phyloP scores from a whole-genome alignment of 306 rosid species.

The Inga laurina region DNA sequence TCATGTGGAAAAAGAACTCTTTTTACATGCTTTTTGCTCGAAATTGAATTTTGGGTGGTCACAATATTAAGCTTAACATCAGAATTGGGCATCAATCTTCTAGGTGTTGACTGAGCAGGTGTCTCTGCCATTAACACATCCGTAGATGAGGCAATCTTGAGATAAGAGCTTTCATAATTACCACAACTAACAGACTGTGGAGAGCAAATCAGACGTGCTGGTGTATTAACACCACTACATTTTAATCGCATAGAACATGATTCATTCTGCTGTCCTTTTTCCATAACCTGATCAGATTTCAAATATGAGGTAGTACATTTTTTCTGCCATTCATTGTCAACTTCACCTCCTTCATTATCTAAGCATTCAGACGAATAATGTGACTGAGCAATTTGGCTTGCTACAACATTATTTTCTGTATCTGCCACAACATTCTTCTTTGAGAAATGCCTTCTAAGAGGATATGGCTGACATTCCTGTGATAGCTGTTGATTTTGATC shows the following conservation, averaged over 20 bases:
- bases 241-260: conserved; percentile 27
- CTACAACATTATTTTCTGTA: conserved; percentile 31
- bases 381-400: conserved; percentile 28
- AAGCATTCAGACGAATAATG: conserved; percentile 31
- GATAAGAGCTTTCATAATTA: conserved; percentile 44
- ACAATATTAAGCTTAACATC: conserved; percentile 37
- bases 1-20: conserved; percentile 58
- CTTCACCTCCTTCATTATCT: conserved; percentile 26
- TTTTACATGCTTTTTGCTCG: conserved; percentile 57
- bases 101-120: conserved; percentile 59
- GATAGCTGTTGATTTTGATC: conserved; percentile 24
- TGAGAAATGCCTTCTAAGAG: conserved; percentile 49
- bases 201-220: conserved; percentile 32
- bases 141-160: conserved; percentile 36
- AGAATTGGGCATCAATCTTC: conserved; percentile 43
- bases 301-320: conserved; percentile 10
- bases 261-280: conserved; percentile 36
- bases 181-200: conserved; percentile 22
- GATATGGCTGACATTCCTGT: conserved; percentile 32
- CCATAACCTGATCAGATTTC: conserved; percentile 28
- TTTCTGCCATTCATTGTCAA: conserved; percentile 30
- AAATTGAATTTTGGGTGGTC: conserved; percentile 35
- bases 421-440: conserved; percentile 29
- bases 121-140: conserved; percentile 47
- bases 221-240: conserved; percentile 32